phyloP scores from a whole-genome alignment of 129 eudicot genomes.

The Flaveria bidentis region DNA sequence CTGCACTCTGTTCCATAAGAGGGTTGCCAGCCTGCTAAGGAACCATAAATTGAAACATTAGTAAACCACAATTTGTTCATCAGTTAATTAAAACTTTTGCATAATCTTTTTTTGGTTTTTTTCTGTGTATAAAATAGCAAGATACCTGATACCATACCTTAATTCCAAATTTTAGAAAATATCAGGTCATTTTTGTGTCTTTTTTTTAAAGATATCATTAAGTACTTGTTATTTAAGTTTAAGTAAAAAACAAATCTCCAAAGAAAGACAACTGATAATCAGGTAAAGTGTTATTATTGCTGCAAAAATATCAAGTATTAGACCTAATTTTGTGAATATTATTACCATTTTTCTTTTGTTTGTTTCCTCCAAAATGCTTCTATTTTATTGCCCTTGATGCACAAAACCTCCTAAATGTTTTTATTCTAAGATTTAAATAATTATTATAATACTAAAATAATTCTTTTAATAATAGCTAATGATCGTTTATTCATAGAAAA shows the following conservation, averaged over 20 bases:
- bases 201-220: too few species aligned
- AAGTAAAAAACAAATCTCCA: too few species aligned
- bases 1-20: slow-evolving; percentile 29
- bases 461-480: neutral
- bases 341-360: neutral
- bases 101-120: neutral
- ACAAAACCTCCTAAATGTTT: neutral
- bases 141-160: slow-evolving; percentile 1
- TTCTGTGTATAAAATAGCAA: neutral
- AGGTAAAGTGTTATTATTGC: too few species aligned
- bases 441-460: neutral
- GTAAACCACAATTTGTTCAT: neutral
- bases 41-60: neutral
- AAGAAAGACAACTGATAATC: too few species aligned
- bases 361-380: neutral
- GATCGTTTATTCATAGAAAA: neutral
- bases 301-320: neutral
- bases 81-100: neutral
- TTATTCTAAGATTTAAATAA: neutral
- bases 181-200: neutral
- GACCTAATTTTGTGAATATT: neutral
- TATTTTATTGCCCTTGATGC: neutral
- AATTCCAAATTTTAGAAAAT: neutral
- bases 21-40: slow-evolving; percentile 23
- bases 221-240: too few species aligned